phyloP scores from a whole-genome alignment of 2,329 filamentous ascomycete genomes.

The Fusarium hainanense region DNA sequence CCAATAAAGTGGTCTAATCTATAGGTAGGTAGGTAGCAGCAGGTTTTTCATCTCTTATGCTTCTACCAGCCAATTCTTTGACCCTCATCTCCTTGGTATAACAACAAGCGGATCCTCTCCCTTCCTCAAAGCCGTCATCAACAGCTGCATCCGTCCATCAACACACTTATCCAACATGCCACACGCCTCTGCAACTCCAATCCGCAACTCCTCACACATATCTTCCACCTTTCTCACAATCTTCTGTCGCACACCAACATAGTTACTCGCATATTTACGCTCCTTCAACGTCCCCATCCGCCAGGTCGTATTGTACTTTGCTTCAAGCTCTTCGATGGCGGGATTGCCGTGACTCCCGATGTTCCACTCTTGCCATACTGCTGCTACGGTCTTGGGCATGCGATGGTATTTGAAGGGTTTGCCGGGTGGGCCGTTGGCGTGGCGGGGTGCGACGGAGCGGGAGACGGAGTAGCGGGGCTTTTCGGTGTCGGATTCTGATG shows the following conservation, averaged over 20 bases:
- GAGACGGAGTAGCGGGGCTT: constrained; percentile 37
- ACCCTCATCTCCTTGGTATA: constrained; percentile 24
- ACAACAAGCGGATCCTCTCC: constrained; percentile 39
- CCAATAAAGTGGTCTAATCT: no score
- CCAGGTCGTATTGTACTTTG: constrained; percentile 37
- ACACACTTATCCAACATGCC: constrained; percentile 33
- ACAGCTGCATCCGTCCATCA: constrained; percentile 41
- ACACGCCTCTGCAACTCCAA: constrained; percentile 18
- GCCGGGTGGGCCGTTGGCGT: constrained; percentile 28
- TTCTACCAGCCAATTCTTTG: no score
- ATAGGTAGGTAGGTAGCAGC: no score
- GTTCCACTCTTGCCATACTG: constrained; percentile 44
- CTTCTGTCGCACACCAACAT: constrained; percentile 40
- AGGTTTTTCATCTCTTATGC: no score
- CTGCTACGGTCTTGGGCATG: constrained; percentile 40
- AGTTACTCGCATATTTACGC: constrained; percentile 45
- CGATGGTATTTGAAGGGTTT: constrained; percentile 38
- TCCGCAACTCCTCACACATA: constrained; percentile 13
- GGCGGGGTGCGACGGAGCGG: constrained; percentile 29
- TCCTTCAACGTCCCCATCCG: constrained; percentile 29
- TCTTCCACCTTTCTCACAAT: constrained; percentile 36
- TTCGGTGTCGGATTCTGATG: neutral
- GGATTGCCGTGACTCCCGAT: constrained; percentile 37
- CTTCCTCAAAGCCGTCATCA: constrained; percentile 36
- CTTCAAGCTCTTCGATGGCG: constrained; percentile 39